Base-by-base conservation (phyloP, 116 monocot species). In the Papilionanthe hybrid region DNA sequence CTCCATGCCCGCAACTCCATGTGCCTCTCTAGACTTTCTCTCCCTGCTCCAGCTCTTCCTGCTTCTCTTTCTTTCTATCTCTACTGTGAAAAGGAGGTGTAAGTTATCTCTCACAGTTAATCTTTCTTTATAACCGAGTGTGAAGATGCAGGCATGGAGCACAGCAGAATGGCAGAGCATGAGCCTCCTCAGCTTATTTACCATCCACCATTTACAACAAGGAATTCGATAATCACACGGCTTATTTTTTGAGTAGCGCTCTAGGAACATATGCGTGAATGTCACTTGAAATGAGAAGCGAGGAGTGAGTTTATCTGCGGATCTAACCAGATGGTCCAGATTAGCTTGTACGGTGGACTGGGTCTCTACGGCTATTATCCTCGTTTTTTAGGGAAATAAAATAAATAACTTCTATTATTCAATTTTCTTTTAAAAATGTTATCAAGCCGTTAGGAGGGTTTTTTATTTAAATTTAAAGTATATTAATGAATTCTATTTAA, bases 121-220 rank as follows among this genome's bases (percentile, higher is more conserved):
- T 32, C 73, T 73, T 44, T 73, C 73, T n/a, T 44, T 73, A 44
- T 44, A 75, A 50, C 23, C 28, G 50, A 75, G 20, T 44, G 23
- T 75, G 75, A 75, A 4, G 75, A 27, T 29, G 28, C 72, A n/a
- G 73, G 55, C 18, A 73, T 72, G 72, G 80, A 55, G 60, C 18
- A 27, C 15, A 9, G 72, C 72, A 75, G 81, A 65, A 77, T 69
- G 69, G 58, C 78, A 78, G 78, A 78, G 65, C 8, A 29, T 41
- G n/a, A 5, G 25, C 50, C 49, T 25, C 50, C 50, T 75, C 75
- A 28, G 10, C 75, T 42, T 15, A 73, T 73, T 37, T 69, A 69
- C 69, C 32, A 44, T 20, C 44, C n/a, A 73, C 22, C n/a, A 73
- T 9, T 23, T 12, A 11, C 73, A 22, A 19, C 44, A 49, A 13